These are phyloP conservation scores for Albatrellus ellisii DNA, from an alignment of 768 basidiomycete genomes.

Conservation along the genomic window DNA sequence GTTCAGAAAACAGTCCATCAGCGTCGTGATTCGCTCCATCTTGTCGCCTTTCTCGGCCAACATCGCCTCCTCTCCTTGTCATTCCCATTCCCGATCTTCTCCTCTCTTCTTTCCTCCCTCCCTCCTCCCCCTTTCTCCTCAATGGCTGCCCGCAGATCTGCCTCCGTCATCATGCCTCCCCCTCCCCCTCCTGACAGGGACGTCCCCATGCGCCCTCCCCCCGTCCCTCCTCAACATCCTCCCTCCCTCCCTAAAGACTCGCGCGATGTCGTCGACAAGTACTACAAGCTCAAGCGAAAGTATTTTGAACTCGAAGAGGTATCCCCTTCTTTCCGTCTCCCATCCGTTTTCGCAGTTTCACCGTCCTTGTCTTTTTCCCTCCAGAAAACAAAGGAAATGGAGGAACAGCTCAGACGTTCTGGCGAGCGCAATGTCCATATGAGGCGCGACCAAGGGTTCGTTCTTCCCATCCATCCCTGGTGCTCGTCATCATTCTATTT, in stretches of 20 bases:
- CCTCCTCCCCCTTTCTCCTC: conserved; percentile 7
- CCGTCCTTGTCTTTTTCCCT: background rate
- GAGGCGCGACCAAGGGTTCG: conserved; percentile 51
- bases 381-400: conserved; percentile 49
- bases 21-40: background rate
- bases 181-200: conserved; percentile 31
- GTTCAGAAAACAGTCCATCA: no score
- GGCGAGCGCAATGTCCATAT: conserved; percentile 52
- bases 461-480: conserved; percentile 7
- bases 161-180: conserved; percentile 13
- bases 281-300: conserved; percentile 48
- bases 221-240: conserved; percentile 24
- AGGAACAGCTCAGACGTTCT: conserved; percentile 41
- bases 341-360: background rate
- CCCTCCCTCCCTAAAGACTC: conserved; percentile 23
- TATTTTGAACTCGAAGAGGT: conserved; percentile 65
- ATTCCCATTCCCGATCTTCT: conserved; percentile 7
- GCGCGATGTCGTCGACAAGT: conserved; percentile 46
- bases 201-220: conserved; percentile 38
- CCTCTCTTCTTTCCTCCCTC: conserved; percentile 14
- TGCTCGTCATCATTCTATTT: conserved; percentile 3
- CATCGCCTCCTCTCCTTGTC: conserved; percentile 4
- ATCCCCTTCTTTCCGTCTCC: background rate
- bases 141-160: conserved; percentile 7
- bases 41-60: background rate